phyloP scores from a whole-genome alignment of 164 flowering plant genomes.

The Nelumbo lutea region DNA sequence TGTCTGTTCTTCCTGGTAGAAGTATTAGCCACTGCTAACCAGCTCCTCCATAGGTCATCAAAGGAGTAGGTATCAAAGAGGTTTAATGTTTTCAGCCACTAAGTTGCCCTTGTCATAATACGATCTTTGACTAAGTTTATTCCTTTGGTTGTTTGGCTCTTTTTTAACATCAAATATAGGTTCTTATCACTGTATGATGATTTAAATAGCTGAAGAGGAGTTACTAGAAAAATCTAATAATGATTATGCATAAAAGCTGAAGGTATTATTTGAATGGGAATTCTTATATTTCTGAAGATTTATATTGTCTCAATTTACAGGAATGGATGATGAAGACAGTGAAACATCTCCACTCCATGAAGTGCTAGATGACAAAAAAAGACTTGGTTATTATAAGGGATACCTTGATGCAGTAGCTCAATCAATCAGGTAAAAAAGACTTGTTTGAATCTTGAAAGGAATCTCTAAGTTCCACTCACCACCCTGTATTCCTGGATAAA shows the following conservation, averaged over 20 bases:
- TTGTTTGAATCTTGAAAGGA: too few species aligned
- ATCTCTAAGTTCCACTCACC: too few species aligned
- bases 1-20: too few species aligned
- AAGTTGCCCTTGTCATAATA: too few species aligned
- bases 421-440: constrained; percentile 48
- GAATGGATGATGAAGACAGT: constrained; percentile 91
- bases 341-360: constrained; percentile 49
- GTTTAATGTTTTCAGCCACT: too few species aligned
- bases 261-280: not conserved
- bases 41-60: too few species aligned
- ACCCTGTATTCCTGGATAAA: too few species aligned
- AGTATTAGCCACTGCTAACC: too few species aligned
- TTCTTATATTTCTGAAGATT: not conserved
- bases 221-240: not conserved
- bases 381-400: constrained; percentile 63
- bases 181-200: not conserved
- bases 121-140: not conserved
- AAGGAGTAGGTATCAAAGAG: too few species aligned
- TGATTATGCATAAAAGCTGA: not conserved
- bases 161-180: not conserved
- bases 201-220: not conserved
- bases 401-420: constrained; percentile 75
- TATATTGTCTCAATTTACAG: constrained; percentile 26
- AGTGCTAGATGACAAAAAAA: constrained; percentile 67
- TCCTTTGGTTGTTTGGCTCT: not conserved